Base-by-base conservation (phyloP, 106 monocot species). In the Agapanthus africanus region DNA sequence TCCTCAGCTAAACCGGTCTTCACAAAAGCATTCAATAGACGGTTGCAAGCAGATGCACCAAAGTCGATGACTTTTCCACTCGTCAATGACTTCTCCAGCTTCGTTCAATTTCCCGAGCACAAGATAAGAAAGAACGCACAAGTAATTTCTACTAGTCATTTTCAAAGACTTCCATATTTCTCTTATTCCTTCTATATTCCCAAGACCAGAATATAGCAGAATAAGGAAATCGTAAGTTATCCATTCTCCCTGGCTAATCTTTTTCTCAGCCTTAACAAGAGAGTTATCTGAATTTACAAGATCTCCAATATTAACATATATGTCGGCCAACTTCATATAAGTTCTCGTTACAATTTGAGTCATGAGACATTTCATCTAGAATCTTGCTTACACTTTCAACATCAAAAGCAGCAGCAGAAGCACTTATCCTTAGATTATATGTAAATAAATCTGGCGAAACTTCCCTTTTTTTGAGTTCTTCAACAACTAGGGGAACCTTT, bases 141-240 rank as follows among this genome's bases (percentile, higher is more conserved):
- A 57, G 50, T 87, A 97, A 63, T 77, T 97, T 75, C 86, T 80
- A 47, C 79, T 78, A n/a, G 76, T 75, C 89, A 92, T 89, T 64
- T 87, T 86, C 51, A 92, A 69, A 30, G 88, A 87, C 50, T 82
- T 92, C 89, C 89, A 97, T 54, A 97, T 92, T 72, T 89, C 82
- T 71, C 62, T 74, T 31, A 91, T 63, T 70, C 71, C 82, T 14
- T 89, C 72, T 33, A 23, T 78, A 61, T 92, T 89, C 16, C 92
- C 86, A 26, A 89, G 69, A 65, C 82, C 74, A 21, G 89, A 68
- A 71, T 88, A 73, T 7, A 95, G 75, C 66, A 89, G 79, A 26
- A 97, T 77, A 50, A 97, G 89, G 46, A 92, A 82, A 77, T 97
- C 88, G 37, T 90, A 97, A 27, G 97, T 83, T 70, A 97, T 84